Percentiles rank a stretch among this genome's conserved stretches.
Conservation (phyloP, 768 basidiomycete species). For the Lenzites betulinus region DNA sequence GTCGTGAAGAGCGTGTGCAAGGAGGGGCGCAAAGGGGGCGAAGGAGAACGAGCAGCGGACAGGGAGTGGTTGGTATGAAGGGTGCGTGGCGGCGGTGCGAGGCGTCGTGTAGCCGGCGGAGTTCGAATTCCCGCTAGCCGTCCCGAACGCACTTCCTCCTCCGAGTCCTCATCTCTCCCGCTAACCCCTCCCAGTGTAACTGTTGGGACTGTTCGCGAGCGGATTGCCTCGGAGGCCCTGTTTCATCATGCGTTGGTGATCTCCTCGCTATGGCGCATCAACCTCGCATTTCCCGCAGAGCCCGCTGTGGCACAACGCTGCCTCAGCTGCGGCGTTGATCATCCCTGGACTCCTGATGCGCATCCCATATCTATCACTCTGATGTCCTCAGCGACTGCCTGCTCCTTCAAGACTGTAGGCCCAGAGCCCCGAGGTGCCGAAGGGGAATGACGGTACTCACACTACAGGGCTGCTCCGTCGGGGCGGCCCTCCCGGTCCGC, state of each 20-base stretch:
- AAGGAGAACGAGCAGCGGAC: slow-evolving; percentile 1
- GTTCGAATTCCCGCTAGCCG: slow-evolving; percentile 29
- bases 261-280: background rate
- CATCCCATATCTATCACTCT: background rate
- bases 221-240: background rate
- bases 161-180: background rate
- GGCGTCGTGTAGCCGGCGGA: slow-evolving; percentile 28
- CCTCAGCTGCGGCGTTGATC: slow-evolving; percentile 5
- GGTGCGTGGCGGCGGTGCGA: slow-evolving; percentile 18
- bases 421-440: too few relatives aligned
- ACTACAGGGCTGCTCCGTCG: background rate
- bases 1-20: slow-evolving; percentile 24
- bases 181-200: too few relatives aligned
- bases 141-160: background rate
- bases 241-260: slow-evolving; percentile 11
- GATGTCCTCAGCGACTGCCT: background rate
- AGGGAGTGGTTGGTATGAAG: slow-evolving; percentile 16
- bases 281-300: too few relatives aligned
- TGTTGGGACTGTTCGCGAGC: too few relatives aligned
- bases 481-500: slow-evolving; percentile 8
- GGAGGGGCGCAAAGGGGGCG: background rate
- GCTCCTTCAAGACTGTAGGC: too few relatives aligned
- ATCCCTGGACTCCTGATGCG: slow-evolving; percentile 11
- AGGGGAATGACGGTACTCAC: too few relatives aligned
- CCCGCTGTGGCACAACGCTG: background rate